Evolutionary conservation across 495 filamentous ascomycete species (phyloP).

Genomic region (Penicillium atrosanguineum): DNA sequence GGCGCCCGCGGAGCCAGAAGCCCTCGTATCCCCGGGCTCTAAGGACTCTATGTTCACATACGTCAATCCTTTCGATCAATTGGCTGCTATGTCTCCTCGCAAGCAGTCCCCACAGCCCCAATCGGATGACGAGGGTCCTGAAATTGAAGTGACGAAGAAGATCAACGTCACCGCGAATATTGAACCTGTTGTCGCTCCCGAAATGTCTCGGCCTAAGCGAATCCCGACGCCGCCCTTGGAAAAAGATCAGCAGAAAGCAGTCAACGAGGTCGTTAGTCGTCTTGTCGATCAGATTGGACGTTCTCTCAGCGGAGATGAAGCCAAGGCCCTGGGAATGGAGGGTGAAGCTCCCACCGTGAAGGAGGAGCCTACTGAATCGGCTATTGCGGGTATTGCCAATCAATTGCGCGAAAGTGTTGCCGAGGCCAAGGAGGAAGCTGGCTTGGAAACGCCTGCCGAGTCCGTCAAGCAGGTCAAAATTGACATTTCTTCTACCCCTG

Average conservation of each 20-base stretch:
- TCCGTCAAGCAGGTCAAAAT: not conserved
- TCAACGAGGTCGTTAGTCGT: conserved; percentile 67
- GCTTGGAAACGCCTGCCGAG: conserved; percentile 10
- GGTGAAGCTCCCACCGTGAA: conserved; percentile 22
- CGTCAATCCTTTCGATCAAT: conserved; percentile 76
- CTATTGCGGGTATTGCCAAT: conserved; percentile 15
- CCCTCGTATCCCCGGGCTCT: conserved; percentile 23
- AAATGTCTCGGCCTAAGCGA: conserved; percentile 18
- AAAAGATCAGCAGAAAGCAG: conserved; percentile 56
- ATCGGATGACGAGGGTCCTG: conserved; percentile 37
- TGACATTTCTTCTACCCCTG: conserved; percentile 52
- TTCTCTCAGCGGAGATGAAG: conserved; percentile 65
- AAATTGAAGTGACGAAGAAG: conserved; percentile 28
- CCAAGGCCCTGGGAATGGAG: conserved; percentile 43
- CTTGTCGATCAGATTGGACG: conserved; percentile 66
- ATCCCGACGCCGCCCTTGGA: conserved; percentile 35
- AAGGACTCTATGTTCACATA: conserved; percentile 66
- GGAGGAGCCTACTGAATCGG: conserved; percentile 17
- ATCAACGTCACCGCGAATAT: conserved; percentile 21
- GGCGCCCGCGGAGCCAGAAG: conserved; percentile 33
- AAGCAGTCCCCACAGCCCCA: conserved; percentile 47
- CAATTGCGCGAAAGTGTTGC: conserved; percentile 36
- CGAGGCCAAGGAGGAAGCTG: conserved; percentile 23
- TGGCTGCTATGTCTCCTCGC: conserved; percentile 66
- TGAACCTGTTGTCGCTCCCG: conserved; percentile 10